phyloP scores from a whole-genome alignment of 805 yeast species.

The Geotrichum ghanense region DNA sequence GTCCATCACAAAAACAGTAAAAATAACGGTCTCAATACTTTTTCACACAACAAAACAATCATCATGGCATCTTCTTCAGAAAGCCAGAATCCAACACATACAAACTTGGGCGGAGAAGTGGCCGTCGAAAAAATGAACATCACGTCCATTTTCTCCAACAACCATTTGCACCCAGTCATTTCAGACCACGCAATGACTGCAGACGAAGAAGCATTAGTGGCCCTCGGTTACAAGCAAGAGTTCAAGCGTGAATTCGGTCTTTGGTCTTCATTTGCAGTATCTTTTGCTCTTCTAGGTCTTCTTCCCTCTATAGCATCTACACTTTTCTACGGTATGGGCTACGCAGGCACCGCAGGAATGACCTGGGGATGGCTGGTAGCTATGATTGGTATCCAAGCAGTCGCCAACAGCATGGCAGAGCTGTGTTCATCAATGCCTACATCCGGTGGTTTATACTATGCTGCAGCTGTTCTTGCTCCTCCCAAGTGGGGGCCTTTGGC shows the following conservation, averaged over 20 bases:
- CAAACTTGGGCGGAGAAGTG: conserved; percentile 11
- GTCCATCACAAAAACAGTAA: too few relatives aligned
- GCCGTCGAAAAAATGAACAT: conserved; percentile 12
- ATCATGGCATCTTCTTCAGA: background rate
- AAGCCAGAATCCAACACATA: too few relatives aligned
- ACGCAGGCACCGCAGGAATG: conserved; percentile 51
- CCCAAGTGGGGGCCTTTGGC: conserved; percentile 39
- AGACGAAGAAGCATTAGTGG: conserved; percentile 17
- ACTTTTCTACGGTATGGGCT: conserved; percentile 46
- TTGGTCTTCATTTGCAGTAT: conserved; percentile 48
- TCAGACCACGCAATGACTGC: conserved; percentile 15
- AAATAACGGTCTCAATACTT: too few relatives aligned
- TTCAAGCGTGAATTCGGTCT: conserved; percentile 49
- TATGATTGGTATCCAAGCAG: conserved; percentile 41
- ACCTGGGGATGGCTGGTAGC: conserved; percentile 56
- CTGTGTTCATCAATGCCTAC: conserved; percentile 57
- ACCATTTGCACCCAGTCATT: conserved; percentile 14
- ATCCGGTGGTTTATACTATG: conserved; percentile 58
- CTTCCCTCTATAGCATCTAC: conserved; percentile 57
- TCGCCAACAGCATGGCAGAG: conserved; percentile 52
- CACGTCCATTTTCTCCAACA: conserved; percentile 9
- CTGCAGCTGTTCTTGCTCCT: conserved; percentile 51
- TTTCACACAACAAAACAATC: too few relatives aligned
- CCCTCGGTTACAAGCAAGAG: conserved; percentile 50
- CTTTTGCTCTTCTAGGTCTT: conserved; percentile 55